A percentile compares a stretch with the other conserved stretches of the same genome.
These are phyloP conservation scores for Oryza rufipogon DNA, from an alignment of 176 grass and related monocot species.

Conservation along the genomic window DNA sequence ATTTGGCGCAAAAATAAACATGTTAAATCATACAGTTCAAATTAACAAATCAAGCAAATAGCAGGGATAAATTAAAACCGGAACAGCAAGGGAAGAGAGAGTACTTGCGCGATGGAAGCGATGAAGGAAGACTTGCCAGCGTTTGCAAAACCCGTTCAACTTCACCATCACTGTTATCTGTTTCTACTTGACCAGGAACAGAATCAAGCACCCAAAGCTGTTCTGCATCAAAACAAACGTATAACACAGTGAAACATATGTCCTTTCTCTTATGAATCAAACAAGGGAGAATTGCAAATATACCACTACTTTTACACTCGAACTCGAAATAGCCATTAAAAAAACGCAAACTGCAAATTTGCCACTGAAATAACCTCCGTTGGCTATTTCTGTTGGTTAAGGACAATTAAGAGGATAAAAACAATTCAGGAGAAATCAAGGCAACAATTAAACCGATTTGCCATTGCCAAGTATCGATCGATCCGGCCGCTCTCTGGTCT, in stretches of 20 bases:
- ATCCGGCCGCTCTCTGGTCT: too few relatives aligned
- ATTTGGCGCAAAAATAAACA: neutral
- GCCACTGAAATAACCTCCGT: too few relatives aligned
- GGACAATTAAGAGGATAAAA: too few relatives aligned
- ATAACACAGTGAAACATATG: conserved; percentile 16
- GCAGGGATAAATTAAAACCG: conserved; percentile 11
- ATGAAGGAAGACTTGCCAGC: conserved; percentile 66
- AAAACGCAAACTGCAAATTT: too few relatives aligned
- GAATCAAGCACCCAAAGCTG: conserved; percentile 99
- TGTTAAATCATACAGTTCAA: neutral
- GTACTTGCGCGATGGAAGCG: conserved; percentile 83
- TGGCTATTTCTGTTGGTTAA: too few relatives aligned
- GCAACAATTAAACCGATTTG: too few relatives aligned
- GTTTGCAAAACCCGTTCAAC: conserved; percentile 85
- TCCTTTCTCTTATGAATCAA: neutral
- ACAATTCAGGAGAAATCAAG: too few relatives aligned
- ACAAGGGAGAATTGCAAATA: neutral
- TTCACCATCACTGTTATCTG: conserved; percentile 77
- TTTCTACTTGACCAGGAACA: conserved; percentile 75
- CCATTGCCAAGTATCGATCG: too few relatives aligned
- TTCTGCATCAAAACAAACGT: conserved; percentile 64
- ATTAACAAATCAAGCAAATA: neutral
- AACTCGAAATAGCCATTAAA: too few relatives aligned
- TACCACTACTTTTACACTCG: too few relatives aligned
- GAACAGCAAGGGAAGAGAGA: conserved; percentile 3